Evolutionary conservation across 163 green algal species (phyloP).

Genomic region (Dunaliella salina): DNA sequence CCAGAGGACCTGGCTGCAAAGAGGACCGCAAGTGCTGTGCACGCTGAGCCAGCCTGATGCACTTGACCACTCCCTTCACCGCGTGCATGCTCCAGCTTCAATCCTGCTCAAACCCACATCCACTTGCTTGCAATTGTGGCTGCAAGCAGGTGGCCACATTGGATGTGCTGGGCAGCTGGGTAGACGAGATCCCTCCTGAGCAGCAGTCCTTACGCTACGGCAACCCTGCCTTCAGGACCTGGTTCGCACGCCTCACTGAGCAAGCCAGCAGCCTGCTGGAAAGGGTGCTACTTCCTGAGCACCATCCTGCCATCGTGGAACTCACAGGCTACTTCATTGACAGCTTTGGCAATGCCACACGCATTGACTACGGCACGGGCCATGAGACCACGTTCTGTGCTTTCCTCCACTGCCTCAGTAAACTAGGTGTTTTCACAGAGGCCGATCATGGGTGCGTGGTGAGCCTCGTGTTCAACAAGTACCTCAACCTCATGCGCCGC

Average conservation of each 20-base stretch:
- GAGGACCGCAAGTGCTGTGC: too few species aligned
- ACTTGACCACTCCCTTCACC: too few species aligned
- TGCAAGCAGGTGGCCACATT: conserved; percentile 11
- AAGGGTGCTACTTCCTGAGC: conserved; percentile 45
- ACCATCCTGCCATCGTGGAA: conserved; percentile 56
- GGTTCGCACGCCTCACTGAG: conserved; percentile 40
- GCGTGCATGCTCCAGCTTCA: too few species aligned
- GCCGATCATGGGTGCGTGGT: conserved; percentile 26
- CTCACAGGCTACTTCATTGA: conserved; percentile 78
- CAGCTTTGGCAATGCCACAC: conserved; percentile 82
- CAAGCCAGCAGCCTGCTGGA: conserved; percentile 25
- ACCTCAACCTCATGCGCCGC: conserved; percentile 88
- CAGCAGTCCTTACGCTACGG: conserved; percentile 82
- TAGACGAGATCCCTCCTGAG: conserved; percentile 77
- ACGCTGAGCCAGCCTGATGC: too few species aligned
- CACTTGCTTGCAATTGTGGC: neutral
- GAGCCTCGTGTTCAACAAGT: conserved; percentile 54
- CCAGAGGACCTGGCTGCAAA: too few species aligned
- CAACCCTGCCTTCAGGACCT: conserved; percentile 84
- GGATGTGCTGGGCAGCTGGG: conserved; percentile 36
- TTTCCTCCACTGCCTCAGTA: conserved; percentile 87
- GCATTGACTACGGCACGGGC: conserved; percentile 91
- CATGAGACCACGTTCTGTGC: conserved; percentile 94
- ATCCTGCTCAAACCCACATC: too few species aligned
- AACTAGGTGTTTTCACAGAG: conserved; percentile 64